A percentile compares a stretch with the other conserved stretches of the same genome.
phyloP scores from a whole-genome alignment of 345 rosid genomes.

The Rhodomyrtus tomentosa region DNA sequence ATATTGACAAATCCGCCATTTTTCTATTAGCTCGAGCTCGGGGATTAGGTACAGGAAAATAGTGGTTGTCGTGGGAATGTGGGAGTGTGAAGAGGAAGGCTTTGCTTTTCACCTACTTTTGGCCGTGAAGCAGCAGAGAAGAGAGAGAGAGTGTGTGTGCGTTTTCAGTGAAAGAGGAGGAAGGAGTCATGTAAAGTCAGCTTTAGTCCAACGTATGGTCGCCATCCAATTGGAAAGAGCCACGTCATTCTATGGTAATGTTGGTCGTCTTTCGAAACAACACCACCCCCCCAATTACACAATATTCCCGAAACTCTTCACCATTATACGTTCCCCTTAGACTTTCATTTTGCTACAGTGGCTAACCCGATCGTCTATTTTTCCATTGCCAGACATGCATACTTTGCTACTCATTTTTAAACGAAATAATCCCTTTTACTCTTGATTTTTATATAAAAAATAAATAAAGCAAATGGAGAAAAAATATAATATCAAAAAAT shows the following conservation, averaged over 20 bases:
- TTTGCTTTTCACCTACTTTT: conserved; percentile 6
- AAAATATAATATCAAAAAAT: too few species aligned
- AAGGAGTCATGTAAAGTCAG: conserved; percentile 4
- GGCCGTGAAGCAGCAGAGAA: background rate
- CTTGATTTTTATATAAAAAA: background rate
- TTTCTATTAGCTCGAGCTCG: background rate
- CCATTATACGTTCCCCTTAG: background rate
- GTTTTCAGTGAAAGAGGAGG: background rate
- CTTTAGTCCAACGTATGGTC: background rate
- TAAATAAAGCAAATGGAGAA: background rate
- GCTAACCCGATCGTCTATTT: background rate
- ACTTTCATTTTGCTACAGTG: background rate
- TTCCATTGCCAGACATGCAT: background rate
- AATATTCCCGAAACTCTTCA: background rate
- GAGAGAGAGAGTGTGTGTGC: background rate
- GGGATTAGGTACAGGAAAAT: background rate
- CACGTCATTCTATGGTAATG: background rate
- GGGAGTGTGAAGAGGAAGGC: background rate
- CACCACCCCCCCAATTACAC: background rate
- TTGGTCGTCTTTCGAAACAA: too few species aligned
- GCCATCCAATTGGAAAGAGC: background rate
- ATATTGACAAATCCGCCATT: background rate
- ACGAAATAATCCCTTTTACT: background rate
- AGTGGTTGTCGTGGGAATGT: background rate
- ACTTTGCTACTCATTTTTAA: background rate